Conservation (phyloP, 306 rosid genomes). For the Luffa acutangula region DNA sequence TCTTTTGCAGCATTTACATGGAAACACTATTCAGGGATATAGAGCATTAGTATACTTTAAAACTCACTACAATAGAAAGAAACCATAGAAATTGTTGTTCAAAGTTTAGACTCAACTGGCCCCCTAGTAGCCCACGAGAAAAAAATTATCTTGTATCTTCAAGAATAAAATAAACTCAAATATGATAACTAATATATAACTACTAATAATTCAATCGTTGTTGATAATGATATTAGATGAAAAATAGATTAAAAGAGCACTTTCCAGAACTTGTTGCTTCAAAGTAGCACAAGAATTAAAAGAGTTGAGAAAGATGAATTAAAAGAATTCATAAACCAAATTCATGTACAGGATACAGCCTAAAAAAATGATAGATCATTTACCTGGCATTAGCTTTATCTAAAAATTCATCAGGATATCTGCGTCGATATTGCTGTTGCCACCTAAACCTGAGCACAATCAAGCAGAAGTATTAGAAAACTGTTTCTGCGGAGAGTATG, state of each 20-base stretch:
- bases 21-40: not conserved
- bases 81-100: not conserved
- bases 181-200: not conserved
- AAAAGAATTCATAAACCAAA: not conserved
- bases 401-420: conserved; percentile 76
- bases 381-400: conserved; percentile 83
- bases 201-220: not conserved
- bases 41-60: not conserved
- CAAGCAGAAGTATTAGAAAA: not conserved
- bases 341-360: not conserved
- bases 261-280: not conserved
- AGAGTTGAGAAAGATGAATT: not conserved
- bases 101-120: not conserved
- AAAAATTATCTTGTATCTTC: not conserved
- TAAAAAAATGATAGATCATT: not conserved
- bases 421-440: conserved; percentile 73
- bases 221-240: not conserved
- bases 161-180: not conserved
- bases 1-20: not conserved
- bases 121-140: too few relatives aligned
- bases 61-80: not conserved
- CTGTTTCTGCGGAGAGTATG: not conserved
- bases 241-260: not conserved
- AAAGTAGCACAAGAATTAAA: not conserved
- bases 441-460: conserved; percentile 58